Evolutionary conservation across 805 yeast species (phyloP).

Genomic region (Alloascoidea hylecoeti): DNA sequence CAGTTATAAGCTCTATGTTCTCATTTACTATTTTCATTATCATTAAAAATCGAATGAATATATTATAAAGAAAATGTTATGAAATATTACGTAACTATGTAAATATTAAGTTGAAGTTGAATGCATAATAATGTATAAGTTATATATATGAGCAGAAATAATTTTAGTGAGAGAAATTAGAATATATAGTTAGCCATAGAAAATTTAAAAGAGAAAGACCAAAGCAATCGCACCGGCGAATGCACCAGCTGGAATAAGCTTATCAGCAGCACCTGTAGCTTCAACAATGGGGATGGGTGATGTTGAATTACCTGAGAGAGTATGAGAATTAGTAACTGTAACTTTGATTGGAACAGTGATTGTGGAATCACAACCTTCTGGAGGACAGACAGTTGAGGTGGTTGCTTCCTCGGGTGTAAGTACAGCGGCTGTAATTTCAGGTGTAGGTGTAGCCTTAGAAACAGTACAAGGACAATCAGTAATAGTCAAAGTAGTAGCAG

Average conservation of each 20-base stretch:
- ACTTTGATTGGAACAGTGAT: not conserved
- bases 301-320: not conserved
- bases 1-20: no score
- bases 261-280: not conserved
- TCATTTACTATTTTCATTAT: no score
- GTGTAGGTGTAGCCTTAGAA: conserved; percentile 13
- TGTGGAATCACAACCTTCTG: not conserved
- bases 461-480: conserved; percentile 58
- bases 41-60: no score
- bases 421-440: not conserved
- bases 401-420: not conserved
- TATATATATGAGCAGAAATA: no score
- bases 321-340: not conserved
- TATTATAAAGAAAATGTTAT: no score
- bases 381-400: not conserved
- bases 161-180: no score
- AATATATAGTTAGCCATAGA: no score
- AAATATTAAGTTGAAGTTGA: no score
- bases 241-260: not conserved
- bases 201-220: not conserved
- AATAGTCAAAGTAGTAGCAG: conserved; percentile 52
- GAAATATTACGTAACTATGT: no score
- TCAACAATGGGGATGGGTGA: not conserved
- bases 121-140: no score
- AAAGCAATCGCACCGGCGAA: conserved; percentile 1